A percentile compares a stretch with the other conserved stretches of the same genome.
phyloP scores from a whole-genome alignment of 148 eudicot genomes.

The Heliamphora exappendiculata region DNA sequence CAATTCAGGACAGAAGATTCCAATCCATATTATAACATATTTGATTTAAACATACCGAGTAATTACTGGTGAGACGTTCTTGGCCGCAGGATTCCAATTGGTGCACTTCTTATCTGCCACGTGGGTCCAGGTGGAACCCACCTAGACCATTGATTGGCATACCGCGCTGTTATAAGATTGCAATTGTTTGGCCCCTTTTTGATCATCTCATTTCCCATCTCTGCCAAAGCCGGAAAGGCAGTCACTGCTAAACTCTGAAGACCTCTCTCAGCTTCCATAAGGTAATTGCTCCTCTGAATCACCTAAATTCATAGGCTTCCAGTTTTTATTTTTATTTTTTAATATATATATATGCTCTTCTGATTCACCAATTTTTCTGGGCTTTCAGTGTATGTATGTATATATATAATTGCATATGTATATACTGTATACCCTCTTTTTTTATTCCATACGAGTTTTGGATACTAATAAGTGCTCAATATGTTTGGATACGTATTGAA shows the following conservation, averaged over 20 bases:
- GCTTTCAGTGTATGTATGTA: not conserved
- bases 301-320: not conserved
- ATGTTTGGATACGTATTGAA: too few relatives aligned
- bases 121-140: constrained; percentile 25
- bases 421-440: too few relatives aligned
- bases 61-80: too few relatives aligned
- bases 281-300: not conserved
- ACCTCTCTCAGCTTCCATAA: not conserved
- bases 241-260: not conserved
- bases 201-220: not conserved
- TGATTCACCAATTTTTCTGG: too few relatives aligned
- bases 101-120: constrained; percentile 56
- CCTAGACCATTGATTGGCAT: constrained; percentile 11
- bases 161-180: constrained; percentile 33
- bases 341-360: not conserved
- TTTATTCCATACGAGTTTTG: too few relatives aligned
- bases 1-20: too few relatives aligned
- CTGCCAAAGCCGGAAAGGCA: not conserved
- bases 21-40: too few relatives aligned
- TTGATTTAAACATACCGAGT: too few relatives aligned
- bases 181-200: not conserved
- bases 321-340: not conserved
- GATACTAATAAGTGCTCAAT: too few relatives aligned
- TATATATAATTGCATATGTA: not conserved
- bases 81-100: constrained; percentile 17